Conservation (phyloP, 2,329 filamentous ascomycete species). For the Chaetothyriales sp. region DNA sequence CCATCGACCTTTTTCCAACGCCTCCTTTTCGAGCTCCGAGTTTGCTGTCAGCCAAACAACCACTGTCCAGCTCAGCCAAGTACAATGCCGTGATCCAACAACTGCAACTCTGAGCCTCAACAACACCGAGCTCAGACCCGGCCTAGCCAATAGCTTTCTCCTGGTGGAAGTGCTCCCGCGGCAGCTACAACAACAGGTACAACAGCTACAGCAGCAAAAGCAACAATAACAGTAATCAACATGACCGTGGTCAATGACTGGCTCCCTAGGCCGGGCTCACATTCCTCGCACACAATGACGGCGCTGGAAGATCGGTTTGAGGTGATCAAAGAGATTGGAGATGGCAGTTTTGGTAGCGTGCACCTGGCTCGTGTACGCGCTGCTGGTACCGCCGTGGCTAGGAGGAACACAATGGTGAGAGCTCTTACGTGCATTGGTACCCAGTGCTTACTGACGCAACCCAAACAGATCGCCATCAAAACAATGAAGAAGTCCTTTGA, state of each 20-base stretch:
- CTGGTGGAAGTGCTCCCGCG: constrained; percentile 2
- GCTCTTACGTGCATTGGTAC: constrained; percentile 21
- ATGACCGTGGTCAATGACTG: constrained; percentile 69
- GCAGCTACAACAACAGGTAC: not conserved
- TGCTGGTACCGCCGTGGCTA: constrained; percentile 74
- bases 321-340: constrained; percentile 92
- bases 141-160: not conserved
- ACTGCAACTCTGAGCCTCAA: not conserved
- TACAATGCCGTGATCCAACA: not conserved
- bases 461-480: constrained; percentile 78
- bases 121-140: not conserved
- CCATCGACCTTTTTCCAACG: not conserved
- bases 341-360: constrained; percentile 96
- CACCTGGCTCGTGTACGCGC: constrained; percentile 80
- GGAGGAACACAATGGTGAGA: constrained; percentile 81
- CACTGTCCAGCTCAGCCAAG: not conserved
- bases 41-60: not conserved
- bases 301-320: constrained; percentile 89
- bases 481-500: constrained; percentile 99
- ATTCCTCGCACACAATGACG: constrained; percentile 33
- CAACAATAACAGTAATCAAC: not conserved
- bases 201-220: not conserved
- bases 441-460: constrained; percentile 6
- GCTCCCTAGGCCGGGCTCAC: constrained; percentile 50
- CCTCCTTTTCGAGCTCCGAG: not conserved